Conservation (phyloP, 306 rosid species). For the Clitoria ternatea region DNA sequence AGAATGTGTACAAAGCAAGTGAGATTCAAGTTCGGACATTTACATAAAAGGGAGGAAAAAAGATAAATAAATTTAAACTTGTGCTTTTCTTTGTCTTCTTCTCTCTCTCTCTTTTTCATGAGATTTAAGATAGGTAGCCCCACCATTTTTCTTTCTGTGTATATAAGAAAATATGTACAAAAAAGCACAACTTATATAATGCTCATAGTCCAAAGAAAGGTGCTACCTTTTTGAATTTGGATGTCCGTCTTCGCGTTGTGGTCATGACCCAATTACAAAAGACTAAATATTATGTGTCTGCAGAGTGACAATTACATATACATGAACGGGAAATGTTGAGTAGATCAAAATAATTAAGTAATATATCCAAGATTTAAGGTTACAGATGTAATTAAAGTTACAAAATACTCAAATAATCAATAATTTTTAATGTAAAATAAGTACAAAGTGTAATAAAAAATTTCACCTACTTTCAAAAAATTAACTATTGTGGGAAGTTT, state of each 20-base stretch:
- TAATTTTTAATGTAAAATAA: no score
- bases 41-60: slow-evolving; percentile 18
- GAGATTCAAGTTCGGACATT: slow-evolving; percentile 33
- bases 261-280: not conserved
- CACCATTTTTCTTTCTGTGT: not conserved
- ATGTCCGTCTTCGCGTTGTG: not conserved
- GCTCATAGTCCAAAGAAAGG: slow-evolving; percentile 7
- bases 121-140: slow-evolving; percentile 4
- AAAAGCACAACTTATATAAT: not conserved
- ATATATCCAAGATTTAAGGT: no score
- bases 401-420: no score
- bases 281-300: not conserved
- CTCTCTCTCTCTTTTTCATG: no score
- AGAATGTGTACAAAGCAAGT: slow-evolving; percentile 35
- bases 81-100: slow-evolving; percentile 15
- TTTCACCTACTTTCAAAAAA: no score
- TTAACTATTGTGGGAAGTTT: no score
- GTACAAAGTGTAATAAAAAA: no score
- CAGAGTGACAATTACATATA: not conserved
- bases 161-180: not conserved
- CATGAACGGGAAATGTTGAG: no score
- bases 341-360: no score
- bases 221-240: not conserved
- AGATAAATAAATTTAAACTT: not conserved
- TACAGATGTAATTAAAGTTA: no score